phyloP scores from a whole-genome alignment of 2,329 filamentous ascomycete species.

The Apiospora pterosperma region DNA sequence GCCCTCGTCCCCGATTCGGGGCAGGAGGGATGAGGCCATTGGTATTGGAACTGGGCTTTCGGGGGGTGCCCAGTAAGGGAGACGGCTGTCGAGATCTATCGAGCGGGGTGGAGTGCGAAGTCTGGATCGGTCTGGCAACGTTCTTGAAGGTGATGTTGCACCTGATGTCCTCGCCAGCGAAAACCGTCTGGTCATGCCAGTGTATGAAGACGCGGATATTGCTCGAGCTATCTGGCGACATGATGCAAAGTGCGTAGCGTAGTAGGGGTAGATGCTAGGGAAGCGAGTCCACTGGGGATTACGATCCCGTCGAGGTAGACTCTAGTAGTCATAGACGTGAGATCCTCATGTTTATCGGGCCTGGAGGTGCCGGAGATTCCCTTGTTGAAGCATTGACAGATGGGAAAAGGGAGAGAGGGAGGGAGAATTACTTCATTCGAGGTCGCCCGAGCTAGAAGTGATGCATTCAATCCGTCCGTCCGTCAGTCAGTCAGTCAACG shows the following conservation, averaged over 20 bases:
- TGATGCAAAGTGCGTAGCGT: constrained; percentile 30
- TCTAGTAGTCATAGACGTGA: constrained; percentile 1
- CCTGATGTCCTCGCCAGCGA: constrained; percentile 92
- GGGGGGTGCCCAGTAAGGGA: constrained; percentile 35
- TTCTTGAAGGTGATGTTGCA: constrained; percentile 98
- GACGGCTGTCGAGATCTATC: constrained; percentile 37
- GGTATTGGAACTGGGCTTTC: constrained; percentile 35
- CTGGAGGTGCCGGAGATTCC: not conserved
- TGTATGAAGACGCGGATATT: constrained; percentile 94
- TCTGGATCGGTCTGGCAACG: constrained; percentile 46
- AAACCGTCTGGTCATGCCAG: constrained; percentile 92
- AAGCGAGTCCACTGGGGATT: not conserved
- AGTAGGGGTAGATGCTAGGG: not conserved
- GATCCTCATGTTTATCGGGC: constrained; percentile 6
- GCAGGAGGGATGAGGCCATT: constrained; percentile 44
- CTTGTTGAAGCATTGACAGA: constrained; percentile 5
- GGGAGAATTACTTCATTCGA: not conserved
- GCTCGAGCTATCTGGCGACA: constrained; percentile 47
- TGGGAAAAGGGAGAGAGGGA: not conserved
- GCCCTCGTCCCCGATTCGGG: constrained; percentile 53
- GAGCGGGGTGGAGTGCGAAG: constrained; percentile 18
- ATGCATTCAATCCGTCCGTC: not conserved
- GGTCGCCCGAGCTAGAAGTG: not conserved
- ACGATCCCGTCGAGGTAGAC: not conserved
- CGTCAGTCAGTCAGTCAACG: not conserved